Base-by-base conservation (phyloP, 148 eudicot species). In the Vaccinium darrowii region DNA sequence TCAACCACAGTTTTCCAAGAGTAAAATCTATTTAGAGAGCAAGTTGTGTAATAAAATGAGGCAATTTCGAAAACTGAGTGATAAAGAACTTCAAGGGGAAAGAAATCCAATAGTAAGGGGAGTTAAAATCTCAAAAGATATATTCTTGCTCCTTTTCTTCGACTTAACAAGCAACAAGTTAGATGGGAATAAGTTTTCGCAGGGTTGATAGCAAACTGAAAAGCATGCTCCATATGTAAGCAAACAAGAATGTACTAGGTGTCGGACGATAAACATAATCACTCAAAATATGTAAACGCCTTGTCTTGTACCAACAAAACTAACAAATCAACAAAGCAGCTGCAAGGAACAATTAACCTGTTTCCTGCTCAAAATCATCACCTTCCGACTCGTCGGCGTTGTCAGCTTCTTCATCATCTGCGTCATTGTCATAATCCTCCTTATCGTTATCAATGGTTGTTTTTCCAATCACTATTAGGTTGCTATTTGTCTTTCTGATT, bases 381-480 rank as follows among this genome's bases (percentile, higher is more conserved):
- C 98, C 99, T 86, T 97, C 99, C 36, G 99, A 95, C 87, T 97
- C 99, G 75, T 97, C 99, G 16, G 90, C 98, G 60, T 97, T 91
- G 80, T 97, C 98, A 36, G 90, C 95, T 85, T 97, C 99, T 83
- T 95, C 99, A 54, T 97, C 99, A 80, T 97, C 99, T 8, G 89
- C 98, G 23, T 94, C 99, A 88, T 96, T 93, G 88, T 96, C 99
- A 69, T 88, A 89, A 52, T 96, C 98, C 88, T 96, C 99, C 90
- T 94, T 94, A 81, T 97, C 98, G 52, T 92, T 93, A 75, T 95
- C 95, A 65, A 88, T 90, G 1, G 90, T 89, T 14, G 92, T 88
- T 88, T 89, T 95, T 84, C 99, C 99, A 23, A 97, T 92, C 85
- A 97, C 92, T 78, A 87, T 65, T 16, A 85, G 14, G 88, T 90